Evolutionary conservation across 2,329 filamentous ascomycete species (phyloP), one percentile per base, ranked within the genome.

Genomic region (Alternaria brassicicola): DNA sequence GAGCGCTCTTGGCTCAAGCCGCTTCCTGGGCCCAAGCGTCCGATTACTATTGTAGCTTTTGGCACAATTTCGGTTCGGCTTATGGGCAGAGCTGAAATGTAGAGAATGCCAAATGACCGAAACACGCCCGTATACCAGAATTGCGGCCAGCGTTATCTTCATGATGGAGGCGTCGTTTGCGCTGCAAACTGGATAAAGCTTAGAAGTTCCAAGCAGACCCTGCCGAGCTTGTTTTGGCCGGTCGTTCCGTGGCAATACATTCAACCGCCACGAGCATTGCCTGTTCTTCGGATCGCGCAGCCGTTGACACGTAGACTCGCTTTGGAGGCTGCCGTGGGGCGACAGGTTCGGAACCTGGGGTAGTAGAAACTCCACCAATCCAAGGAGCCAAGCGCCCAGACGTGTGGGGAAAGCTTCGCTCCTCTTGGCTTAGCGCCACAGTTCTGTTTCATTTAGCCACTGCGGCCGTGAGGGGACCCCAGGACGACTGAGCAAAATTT

Each of bases 361-460:
- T 57, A 15, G n/a, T 21, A 52, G 57, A 64, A 56, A 58, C 28
- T 66, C 68, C 68, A 70, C 68, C 67, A 71, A 71, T 71, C 55
- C 55, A 33, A 19, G 41, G n/a, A 36, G 60, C 57, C 47, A 58
- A 55, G 54, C 31, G 46, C 47, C 55, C 36, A 58, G 48, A 26
- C 7, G 19, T 35, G 39, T 64, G 49, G 56, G 50, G 57, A 58
- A 61, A 61, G 61, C 65, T 61, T 66, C 46, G 50, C 63, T 55
- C 31, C 28, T 53, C 59, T 48, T 49, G 50, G 56, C 36, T 47
- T 67, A 71, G 67, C 55, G 61, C 55, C 46, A 50, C 42, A 25
- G 21, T 1, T 4, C 19, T 41, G 33, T 23, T 25, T 19, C 30
- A 21, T 46, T 50, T 66, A 64, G 64, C 64, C 64, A 67, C 63